Conservation (phyloP, 345 rosid genomes). For the Cardiospermum halicacabum region DNA sequence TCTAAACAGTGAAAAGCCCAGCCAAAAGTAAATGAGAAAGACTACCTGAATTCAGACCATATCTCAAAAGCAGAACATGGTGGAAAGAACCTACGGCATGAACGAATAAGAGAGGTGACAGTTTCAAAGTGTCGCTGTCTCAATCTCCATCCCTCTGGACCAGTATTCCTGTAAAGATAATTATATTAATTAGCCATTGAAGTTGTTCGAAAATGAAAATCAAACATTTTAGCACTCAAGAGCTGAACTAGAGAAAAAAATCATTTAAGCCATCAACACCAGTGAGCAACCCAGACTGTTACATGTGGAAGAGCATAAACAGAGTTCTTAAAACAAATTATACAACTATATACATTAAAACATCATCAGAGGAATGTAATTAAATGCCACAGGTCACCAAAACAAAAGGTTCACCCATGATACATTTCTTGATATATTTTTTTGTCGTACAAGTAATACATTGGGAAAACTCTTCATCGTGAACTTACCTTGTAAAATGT, state of each 20-base stretch:
- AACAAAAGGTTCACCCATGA: background rate
- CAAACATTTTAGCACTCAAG: background rate
- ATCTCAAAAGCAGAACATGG: constrained; percentile 86
- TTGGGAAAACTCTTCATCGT: background rate
- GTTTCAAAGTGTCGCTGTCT: constrained; percentile 89
- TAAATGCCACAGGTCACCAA: background rate
- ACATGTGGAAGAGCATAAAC: background rate
- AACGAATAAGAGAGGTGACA: constrained; percentile 80
- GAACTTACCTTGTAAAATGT: constrained; percentile 77
- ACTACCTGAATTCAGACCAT: constrained; percentile 88
- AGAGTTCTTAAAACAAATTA: background rate
- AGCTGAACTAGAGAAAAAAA: background rate
- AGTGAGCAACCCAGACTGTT: background rate
- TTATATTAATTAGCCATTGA: background rate
- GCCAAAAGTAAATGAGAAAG: background rate
- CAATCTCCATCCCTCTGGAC: constrained; percentile 98
- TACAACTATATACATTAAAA: background rate
- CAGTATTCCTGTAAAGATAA: constrained; percentile 60
- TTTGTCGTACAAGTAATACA: background rate
- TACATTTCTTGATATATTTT: no score
- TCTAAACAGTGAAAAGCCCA: background rate
- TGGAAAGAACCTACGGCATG: constrained; percentile 80
- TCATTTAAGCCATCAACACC: no score
- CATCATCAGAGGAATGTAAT: background rate
- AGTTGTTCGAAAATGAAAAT: background rate